Evolutionary conservation across 208 protist genomes (phyloP).

Genomic region (Acanthamoeba sp.): DNA sequence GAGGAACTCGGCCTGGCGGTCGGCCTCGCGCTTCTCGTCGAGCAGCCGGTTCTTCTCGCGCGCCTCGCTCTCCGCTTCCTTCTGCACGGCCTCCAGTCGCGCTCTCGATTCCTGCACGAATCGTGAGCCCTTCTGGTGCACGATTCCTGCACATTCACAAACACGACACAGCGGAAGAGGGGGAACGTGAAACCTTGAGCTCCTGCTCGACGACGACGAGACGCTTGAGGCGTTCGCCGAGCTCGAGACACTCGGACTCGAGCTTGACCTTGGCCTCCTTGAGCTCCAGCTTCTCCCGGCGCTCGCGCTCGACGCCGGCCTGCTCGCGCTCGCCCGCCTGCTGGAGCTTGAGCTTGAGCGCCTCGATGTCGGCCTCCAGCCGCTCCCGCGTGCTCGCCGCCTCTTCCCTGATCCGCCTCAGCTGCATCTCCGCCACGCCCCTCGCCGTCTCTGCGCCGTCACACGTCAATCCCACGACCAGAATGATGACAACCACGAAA

Average conservation of each 20-base stretch:
- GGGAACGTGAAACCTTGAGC: background rate
- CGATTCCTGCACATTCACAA: too few relatives aligned
- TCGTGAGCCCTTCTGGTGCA: too few relatives aligned
- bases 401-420: background rate
- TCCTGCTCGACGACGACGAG: background rate
- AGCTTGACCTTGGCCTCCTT: background rate
- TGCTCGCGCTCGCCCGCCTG: constrained; percentile 5
- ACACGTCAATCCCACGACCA: too few relatives aligned
- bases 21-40: constrained; percentile 18
- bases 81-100: background rate
- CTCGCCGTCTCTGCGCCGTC: background rate
- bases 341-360: background rate
- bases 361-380: background rate
- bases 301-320: background rate
- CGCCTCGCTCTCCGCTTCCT: background rate
- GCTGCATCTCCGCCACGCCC: background rate
- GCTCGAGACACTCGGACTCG: background rate
- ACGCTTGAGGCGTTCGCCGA: background rate
- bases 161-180: too few relatives aligned
- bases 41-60: background rate
- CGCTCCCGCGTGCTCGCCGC: background rate
- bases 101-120: background rate
- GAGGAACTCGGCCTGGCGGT: background rate
- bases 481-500: too few relatives aligned
- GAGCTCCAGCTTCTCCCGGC: background rate